Evolutionary conservation across 176 grass and related monocot genomes (phyloP), one percentile per base, ranked within the genome.

Genomic region (Calamus simplicifolius): DNA sequence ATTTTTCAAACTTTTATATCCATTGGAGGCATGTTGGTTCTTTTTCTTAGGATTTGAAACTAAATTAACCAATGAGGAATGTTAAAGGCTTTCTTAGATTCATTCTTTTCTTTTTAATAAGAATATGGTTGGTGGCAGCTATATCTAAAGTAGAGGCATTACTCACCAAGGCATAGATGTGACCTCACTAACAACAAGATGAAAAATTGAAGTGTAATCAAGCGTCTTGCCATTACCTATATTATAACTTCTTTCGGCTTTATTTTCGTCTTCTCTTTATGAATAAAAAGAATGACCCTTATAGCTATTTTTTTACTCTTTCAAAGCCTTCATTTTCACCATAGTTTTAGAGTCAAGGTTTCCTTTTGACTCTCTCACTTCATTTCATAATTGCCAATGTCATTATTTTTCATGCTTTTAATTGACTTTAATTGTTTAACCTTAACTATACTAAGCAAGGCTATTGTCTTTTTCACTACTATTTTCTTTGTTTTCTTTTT

Each of bases 191-290:
- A 68, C 8, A 53, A 63, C 57, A 23, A 62, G 54, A 28, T 66
- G 15, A 69, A 63, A 58, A 6, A 62, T 56, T 38, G 69, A 58
- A 64, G 10, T 7, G 17, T 68, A 68, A 16, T 49, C 69, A 23
- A 48, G 55, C 57, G 68, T 78, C 56, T 64, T 64, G 61, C 28
- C 73, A 62, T 62, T 81, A 13, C 51, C 49, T 13, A 28, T 29
- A 69, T 77, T 64, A 65, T 5, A 69, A 66, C 69, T 73, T 59
- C 78, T 80, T 59, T 88, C 80, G 43, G 69, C 53, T 71, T 80
- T 90, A 29, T 59, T 57, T 83, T 69, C 79, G 50, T 51, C 79
- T 78, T 98, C 88, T 64, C 82, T 89, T 49, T 80, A 77, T 50
- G 67, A 74, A 66, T 87, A 77, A 61, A 58, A 38, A 51, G 68